A percentile compares a stretch with the other conserved stretches of the same genome.
phyloP scores from a whole-genome alignment of 75 land plant species.

The Sequoia sempervirens region DNA sequence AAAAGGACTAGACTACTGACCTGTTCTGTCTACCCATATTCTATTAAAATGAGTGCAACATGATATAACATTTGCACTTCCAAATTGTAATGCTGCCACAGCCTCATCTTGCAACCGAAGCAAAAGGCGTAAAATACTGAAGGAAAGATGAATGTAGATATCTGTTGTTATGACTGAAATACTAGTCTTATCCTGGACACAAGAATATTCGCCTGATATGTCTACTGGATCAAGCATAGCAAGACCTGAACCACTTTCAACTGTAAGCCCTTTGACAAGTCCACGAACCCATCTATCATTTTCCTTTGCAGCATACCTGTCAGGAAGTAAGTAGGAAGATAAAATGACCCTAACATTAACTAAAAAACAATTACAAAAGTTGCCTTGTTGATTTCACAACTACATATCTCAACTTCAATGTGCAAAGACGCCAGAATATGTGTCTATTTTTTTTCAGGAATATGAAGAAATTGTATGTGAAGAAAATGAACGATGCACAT shows the following conservation, averaged over 20 bases:
- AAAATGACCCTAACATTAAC: background rate
- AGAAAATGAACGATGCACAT: background rate
- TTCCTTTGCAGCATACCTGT: slow-evolving; percentile 92
- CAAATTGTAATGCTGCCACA: slow-evolving; percentile 55
- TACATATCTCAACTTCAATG: background rate
- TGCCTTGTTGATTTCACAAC: background rate
- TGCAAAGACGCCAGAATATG: background rate
- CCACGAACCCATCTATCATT: slow-evolving; percentile 81
- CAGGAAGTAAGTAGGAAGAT: background rate
- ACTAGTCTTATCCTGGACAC: slow-evolving; percentile 76
- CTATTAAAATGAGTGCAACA: slow-evolving; percentile 85
- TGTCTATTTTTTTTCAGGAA: background rate
- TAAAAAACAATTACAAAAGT: background rate
- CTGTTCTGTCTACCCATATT: slow-evolving; percentile 80
- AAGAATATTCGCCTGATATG: slow-evolving; percentile 81
- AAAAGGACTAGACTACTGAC: slow-evolving; percentile 24
- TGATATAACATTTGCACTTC: slow-evolving; percentile 54
- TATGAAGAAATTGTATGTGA: background rate
- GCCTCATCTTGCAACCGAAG: slow-evolving; percentile 82
- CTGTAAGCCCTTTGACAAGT: slow-evolving; percentile 67
- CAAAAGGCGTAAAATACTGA: slow-evolving; percentile 73
- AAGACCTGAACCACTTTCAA: slow-evolving; percentile 96
- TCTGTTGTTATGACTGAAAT: slow-evolving; percentile 63
- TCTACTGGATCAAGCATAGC: slow-evolving; percentile 87
- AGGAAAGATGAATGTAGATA: slow-evolving; percentile 70